Conservation (phyloP, 2,329 filamentous ascomycete species). For the Phaeoacremonium minimum region DNA sequence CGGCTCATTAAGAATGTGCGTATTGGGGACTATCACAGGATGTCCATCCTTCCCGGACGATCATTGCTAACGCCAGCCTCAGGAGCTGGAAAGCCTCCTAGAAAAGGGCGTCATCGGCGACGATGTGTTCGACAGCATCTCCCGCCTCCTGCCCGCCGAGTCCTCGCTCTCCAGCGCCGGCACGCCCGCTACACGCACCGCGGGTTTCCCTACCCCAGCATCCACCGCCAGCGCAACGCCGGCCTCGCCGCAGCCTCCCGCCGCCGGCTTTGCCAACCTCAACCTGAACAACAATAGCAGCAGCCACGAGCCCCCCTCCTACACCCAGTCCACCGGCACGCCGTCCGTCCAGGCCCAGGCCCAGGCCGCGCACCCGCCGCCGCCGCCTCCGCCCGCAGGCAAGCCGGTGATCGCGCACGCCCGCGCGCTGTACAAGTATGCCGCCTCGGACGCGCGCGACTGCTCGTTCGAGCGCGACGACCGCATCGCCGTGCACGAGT, state of each 20-base stretch:
- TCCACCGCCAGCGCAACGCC: conserved; percentile 16
- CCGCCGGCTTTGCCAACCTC: conserved; percentile 38
- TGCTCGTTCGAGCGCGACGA: conserved; percentile 78
- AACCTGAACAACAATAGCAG: conserved; percentile 21
- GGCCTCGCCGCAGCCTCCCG: conserved; percentile 18
- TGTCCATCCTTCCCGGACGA: too few relatives aligned
- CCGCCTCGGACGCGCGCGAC: conserved; percentile 74
- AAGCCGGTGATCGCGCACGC: conserved; percentile 67
- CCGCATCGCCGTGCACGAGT: conserved; percentile 74
- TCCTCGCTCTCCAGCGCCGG: conserved; percentile 50
- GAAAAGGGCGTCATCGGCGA: conserved; percentile 77
- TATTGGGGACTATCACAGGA: too few relatives aligned
- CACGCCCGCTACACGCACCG: conserved; percentile 28
- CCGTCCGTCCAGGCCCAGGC: conserved; percentile 20
- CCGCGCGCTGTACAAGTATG: conserved; percentile 80
- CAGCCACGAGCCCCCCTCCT: conserved; percentile 40
- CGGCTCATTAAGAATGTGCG: conserved; percentile 81
- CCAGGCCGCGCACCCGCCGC: conserved; percentile 25
- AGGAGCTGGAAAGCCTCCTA: conserved; percentile 89
- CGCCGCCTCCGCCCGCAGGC: conserved; percentile 33
- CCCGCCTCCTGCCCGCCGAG: conserved; percentile 69
- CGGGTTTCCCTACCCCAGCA: conserved; percentile 24
- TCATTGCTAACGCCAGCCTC: conserved; percentile 11
- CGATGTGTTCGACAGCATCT: conserved; percentile 70
- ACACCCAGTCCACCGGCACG: conserved; percentile 41